Conservation (phyloP, 768 basidiomycete genomes). For the Boletellus sp. region DNA sequence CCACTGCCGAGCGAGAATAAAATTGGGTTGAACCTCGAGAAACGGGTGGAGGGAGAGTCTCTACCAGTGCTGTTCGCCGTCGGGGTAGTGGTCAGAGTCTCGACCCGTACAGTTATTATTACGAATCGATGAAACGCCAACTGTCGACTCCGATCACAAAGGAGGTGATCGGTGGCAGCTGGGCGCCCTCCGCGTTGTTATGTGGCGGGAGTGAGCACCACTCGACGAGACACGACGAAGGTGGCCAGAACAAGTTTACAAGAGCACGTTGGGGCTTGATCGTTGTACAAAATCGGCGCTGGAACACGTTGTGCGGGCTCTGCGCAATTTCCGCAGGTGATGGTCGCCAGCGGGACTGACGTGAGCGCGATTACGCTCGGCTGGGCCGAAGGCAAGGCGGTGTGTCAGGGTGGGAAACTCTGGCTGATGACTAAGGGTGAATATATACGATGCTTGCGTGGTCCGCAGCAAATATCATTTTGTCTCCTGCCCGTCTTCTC, state of each 20-base stretch:
- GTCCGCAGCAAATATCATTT: slow-evolving; percentile 28
- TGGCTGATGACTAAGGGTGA: slow-evolving; percentile 31
- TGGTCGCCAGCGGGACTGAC: slow-evolving; percentile 6
- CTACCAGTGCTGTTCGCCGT: not conserved
- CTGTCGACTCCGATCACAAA: slow-evolving; percentile 22
- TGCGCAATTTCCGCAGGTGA: slow-evolving; percentile 19
- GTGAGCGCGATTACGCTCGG: slow-evolving; percentile 12
- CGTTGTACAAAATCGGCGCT: not conserved
- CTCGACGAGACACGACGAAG: slow-evolving; percentile 1
- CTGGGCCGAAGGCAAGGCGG: slow-evolving; percentile 20
- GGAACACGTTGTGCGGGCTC: slow-evolving; percentile 1
- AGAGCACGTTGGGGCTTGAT: not conserved
- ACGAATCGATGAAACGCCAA: slow-evolving; percentile 6
- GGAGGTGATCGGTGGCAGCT: slow-evolving; percentile 27
- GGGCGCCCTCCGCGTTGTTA: slow-evolving; percentile 16
- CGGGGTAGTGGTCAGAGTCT: not conserved
- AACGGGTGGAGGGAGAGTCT: too few species aligned
- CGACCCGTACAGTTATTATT: not conserved
- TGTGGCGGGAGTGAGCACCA: slow-evolving; percentile 1
- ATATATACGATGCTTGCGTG: slow-evolving; percentile 35
- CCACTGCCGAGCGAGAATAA: not conserved
- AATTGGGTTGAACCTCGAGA: too few species aligned
- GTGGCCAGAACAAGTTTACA: not conserved
- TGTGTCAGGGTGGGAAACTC: slow-evolving; percentile 29
- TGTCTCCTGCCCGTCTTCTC: slow-evolving; percentile 3